Percentiles rank a stretch among this genome's conserved stretches.
phyloP scores from a whole-genome alignment of 2,329 filamentous ascomycete genomes.

The Fusarium multiceps region DNA sequence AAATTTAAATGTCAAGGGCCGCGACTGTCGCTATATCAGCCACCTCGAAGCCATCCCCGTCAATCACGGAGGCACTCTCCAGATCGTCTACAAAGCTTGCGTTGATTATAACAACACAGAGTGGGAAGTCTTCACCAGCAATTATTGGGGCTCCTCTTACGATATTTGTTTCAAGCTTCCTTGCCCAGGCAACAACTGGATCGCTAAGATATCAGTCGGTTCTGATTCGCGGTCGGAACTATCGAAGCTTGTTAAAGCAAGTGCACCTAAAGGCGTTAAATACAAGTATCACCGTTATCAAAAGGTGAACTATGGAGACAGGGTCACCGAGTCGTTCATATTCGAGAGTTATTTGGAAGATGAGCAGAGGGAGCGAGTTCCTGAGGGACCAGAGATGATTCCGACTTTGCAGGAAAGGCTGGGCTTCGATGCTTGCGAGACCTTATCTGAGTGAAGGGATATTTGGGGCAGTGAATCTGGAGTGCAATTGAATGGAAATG shows the following conservation, averaged over 20 bases:
- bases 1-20: no score
- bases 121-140: fast-evolving
- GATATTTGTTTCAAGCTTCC: no score
- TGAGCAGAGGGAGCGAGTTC: fast-evolving
- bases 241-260: no score
- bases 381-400: not conserved
- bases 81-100: fast-evolving
- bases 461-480: no score
- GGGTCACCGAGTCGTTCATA: fast-evolving
- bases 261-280: no score
- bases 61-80: no score
- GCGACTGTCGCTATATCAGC: no score
- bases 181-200: no score
- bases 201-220: fast-evolving
- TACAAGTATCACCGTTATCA: no score
- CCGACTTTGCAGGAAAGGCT: not conserved
- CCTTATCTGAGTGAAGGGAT: no score
- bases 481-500: not conserved
- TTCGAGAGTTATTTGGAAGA: not conserved
- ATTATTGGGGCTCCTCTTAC: fast-evolving
- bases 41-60: no score
- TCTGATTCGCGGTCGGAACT: fast-evolving
- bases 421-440: not conserved
- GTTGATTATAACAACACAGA: fast-evolving
- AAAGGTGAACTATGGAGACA: fast-evolving